Conservation (phyloP, 176 grass and related monocot species). For the Urochloa ruziziensis region DNA sequence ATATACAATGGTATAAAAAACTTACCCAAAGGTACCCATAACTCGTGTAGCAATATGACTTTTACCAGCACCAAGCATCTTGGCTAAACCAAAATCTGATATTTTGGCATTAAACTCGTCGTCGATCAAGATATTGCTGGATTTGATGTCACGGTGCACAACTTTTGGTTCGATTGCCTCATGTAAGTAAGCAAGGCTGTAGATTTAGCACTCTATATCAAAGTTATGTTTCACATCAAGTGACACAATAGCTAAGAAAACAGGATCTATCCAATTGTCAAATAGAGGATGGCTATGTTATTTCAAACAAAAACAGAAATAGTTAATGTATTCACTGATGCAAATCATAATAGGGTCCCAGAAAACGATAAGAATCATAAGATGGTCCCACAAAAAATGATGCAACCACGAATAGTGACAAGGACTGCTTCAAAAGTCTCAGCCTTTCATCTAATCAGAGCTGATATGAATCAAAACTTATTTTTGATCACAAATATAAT, state of each 20-base stretch:
- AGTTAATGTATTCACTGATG: not conserved
- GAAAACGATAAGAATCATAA: not conserved
- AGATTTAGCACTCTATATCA: constrained; percentile 21
- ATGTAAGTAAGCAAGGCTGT: constrained; percentile 93
- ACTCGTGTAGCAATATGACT: constrained; percentile 94
- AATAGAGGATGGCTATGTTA: not conserved
- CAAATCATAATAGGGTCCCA: not conserved
- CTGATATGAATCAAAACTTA: not conserved
- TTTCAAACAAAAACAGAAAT: not conserved
- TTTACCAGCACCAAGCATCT: constrained; percentile 98
- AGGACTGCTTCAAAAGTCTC: not conserved
- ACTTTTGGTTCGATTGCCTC: constrained; percentile 98
- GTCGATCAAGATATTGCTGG: constrained; percentile 90
- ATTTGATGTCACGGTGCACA: constrained; percentile 93
- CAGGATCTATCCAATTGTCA: not conserved
- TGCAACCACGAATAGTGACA: not conserved
- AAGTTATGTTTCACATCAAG: constrained; percentile 13
- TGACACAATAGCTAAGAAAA: not conserved
- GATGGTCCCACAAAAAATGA: not conserved
- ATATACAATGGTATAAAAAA: not conserved
- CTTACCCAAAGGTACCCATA: constrained; percentile 99
- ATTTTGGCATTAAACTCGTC: constrained; percentile 97
- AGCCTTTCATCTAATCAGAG: not conserved
- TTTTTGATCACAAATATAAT: constrained; percentile 1
- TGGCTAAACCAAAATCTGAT: constrained; percentile 96